A percentile compares a stretch with the other conserved stretches of the same genome.
These are phyloP conservation scores for Penicillium sp. DNA, from an alignment of 2,329 filamentous ascomycete species.

Conservation along the genomic window DNA sequence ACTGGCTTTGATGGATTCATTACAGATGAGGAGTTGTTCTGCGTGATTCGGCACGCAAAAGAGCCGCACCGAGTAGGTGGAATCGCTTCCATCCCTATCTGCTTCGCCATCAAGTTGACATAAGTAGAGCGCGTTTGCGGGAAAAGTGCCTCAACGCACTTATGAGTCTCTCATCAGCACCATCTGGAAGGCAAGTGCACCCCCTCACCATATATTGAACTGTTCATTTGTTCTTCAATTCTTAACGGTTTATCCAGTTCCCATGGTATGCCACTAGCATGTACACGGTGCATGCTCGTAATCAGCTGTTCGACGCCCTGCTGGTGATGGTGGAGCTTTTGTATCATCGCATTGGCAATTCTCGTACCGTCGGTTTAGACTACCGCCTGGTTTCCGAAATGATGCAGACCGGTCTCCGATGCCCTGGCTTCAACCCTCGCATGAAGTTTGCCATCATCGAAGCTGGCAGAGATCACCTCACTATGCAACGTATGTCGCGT, in stretches of 20 bases:
- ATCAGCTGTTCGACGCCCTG: constrained; percentile 43
- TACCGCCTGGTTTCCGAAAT: constrained; percentile 39
- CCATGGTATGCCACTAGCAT: constrained; percentile 49
- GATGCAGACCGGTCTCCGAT: constrained; percentile 40
- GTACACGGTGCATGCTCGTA: constrained; percentile 49
- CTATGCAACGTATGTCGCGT: neutral
- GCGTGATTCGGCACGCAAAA: constrained; percentile 48
- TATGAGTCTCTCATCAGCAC: constrained; percentile 54
- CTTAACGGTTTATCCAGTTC: constrained; percentile 37
- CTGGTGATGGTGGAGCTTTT: constrained; percentile 65
- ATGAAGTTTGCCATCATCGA: constrained; percentile 36
- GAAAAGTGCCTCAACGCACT: constrained; percentile 51
- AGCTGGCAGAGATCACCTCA: neutral
- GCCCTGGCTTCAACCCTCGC: constrained; percentile 45
- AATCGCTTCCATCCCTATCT: neutral
- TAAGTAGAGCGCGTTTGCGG: constrained; percentile 48
- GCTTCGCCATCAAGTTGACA: neutral
- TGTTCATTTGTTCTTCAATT: neutral
- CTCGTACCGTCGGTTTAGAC: constrained; percentile 38
- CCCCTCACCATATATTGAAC: neutral
- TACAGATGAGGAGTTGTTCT: constrained; percentile 50
- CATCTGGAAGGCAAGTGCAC: constrained; percentile 46
- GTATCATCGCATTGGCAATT: constrained; percentile 58
- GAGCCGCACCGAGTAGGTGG: constrained; percentile 49
- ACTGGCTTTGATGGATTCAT: constrained; percentile 53